phyloP scores from a whole-genome alignment of 2,329 filamentous ascomycete species.

The Clathrospora elynae region DNA sequence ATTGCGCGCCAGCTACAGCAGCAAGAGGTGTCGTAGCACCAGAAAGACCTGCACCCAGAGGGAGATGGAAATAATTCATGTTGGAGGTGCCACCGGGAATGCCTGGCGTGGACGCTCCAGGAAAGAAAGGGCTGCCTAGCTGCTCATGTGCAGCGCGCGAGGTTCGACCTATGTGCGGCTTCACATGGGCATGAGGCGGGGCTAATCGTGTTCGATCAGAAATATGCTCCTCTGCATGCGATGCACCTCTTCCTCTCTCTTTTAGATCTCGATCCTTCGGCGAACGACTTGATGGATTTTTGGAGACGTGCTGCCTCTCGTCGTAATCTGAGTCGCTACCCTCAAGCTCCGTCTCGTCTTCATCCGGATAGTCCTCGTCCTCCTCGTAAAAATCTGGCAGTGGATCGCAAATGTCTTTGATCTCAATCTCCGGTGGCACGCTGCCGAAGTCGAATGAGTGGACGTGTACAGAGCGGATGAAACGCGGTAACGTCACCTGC shows the following conservation, averaged over 20 bases:
- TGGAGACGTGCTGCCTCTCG: constrained; percentile 30
- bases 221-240: constrained; percentile 22
- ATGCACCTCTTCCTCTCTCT: constrained; percentile 26
- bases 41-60: constrained; percentile 71
- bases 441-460: constrained; percentile 92
- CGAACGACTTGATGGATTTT: constrained; percentile 39
- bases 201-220: constrained; percentile 28
- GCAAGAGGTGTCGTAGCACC: constrained; percentile 80
- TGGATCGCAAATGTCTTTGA: constrained; percentile 97
- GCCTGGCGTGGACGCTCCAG: constrained; percentile 61
- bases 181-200: constrained; percentile 33
- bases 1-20: constrained; percentile 74
- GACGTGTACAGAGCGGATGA: constrained; percentile 95
- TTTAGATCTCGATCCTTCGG: constrained; percentile 38
- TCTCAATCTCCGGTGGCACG: constrained; percentile 80
- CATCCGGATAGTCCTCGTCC: constrained; percentile 67
- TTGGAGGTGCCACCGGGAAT: constrained; percentile 73
- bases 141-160: constrained; percentile 42
- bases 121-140: constrained; percentile 46
- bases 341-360: constrained; percentile 53
- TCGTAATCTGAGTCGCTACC: constrained; percentile 40
- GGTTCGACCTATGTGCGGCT: constrained; percentile 35
- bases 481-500: constrained; percentile 84
- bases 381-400: constrained; percentile 96
- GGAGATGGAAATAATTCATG: constrained; percentile 81